phyloP scores from a whole-genome alignment of 2,329 filamentous ascomycete genomes.

The Fusarium concolor region DNA sequence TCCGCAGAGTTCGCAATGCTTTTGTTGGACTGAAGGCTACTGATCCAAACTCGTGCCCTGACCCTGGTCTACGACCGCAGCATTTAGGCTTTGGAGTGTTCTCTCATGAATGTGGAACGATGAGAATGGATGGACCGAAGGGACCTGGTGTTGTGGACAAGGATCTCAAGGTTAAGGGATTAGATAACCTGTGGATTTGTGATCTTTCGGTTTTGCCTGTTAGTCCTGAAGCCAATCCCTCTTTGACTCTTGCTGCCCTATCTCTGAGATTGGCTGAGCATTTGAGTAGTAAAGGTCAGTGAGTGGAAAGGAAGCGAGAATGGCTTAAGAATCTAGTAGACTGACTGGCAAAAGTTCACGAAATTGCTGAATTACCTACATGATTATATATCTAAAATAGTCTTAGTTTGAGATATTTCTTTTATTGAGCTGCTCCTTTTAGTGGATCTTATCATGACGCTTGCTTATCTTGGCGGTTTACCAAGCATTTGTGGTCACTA shows the following conservation, averaged over 20 bases:
- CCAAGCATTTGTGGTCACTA: not conserved
- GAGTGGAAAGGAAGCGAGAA: rapidly evolving
- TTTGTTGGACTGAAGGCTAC: conserved; percentile 5
- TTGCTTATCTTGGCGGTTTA: too few species aligned
- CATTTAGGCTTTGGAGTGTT: conserved; percentile 34
- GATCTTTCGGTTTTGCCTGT: conserved; percentile 33
- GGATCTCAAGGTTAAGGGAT: conserved; percentile 14
- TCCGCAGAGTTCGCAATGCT: not conserved
- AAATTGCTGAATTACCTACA: too few species aligned
- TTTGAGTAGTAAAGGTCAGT: not conserved
- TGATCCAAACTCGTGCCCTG: not conserved
- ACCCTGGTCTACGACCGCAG: conserved; percentile 17
- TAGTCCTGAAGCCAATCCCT: conserved; percentile 30
- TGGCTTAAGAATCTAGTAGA: rapidly evolving
- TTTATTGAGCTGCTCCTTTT: too few species aligned
- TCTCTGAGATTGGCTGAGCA: conserved; percentile 29
- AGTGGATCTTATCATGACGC: not conserved
- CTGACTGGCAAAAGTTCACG: too few species aligned
- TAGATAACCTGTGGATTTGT: conserved; percentile 31
- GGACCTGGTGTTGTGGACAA: conserved; percentile 15
- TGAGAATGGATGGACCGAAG: conserved; percentile 29
- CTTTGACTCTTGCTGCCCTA: conserved; percentile 25
- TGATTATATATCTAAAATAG: too few species aligned
- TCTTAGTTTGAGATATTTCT: too few species aligned
- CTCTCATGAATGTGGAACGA: conserved; percentile 34